phyloP scores from a whole-genome alignment of 1,284 basidiomycete genomes.

The Stygiomarasmius scandens region DNA sequence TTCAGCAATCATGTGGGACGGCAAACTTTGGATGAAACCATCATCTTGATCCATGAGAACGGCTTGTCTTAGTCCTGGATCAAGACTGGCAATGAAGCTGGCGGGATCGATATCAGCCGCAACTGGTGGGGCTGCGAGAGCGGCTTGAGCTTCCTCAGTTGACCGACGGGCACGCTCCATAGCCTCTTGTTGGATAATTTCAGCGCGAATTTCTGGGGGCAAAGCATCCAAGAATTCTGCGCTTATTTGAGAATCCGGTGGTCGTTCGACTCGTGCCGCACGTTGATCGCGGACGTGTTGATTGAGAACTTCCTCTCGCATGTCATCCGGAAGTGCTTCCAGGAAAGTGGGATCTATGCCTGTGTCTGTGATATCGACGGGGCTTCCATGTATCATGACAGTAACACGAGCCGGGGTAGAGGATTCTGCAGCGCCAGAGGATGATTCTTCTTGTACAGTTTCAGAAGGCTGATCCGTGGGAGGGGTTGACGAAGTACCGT shows the following conservation, averaged over 20 bases:
- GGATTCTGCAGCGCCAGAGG: constrained; percentile 27
- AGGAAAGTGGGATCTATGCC: constrained; percentile 98
- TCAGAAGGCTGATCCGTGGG: constrained; percentile 12
- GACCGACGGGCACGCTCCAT: constrained; percentile 75
- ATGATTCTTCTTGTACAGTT: constrained; percentile 16
- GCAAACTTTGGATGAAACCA: constrained; percentile 77
- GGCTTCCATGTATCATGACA: constrained; percentile 87
- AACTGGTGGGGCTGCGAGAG: constrained; percentile 39
- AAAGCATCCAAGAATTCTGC: constrained; percentile 95
- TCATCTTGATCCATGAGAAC: constrained; percentile 88
- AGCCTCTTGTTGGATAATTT: constrained; percentile 94
- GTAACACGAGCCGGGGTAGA: constrained; percentile 61
- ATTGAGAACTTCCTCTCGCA: constrained; percentile 97
- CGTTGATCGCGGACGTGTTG: constrained; percentile 95
- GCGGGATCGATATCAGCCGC: constrained; percentile 82
- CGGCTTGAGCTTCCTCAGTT: constrained; percentile 44
- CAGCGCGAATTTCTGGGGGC: constrained; percentile 94
- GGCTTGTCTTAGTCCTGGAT: constrained; percentile 83
- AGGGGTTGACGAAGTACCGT: constrained; percentile 27
- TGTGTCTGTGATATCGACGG: constrained; percentile 98
- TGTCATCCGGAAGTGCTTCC: constrained; percentile 96
- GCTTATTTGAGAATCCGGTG: constrained; percentile 87
- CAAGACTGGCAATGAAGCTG: constrained; percentile 85
- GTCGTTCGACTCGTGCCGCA: constrained; percentile 71
- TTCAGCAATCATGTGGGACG: constrained; percentile 84